These are phyloP conservation scores for Hypsizygus marmoreus DNA, from an alignment of 768 basidiomycete genomes.

Conservation along the genomic window DNA sequence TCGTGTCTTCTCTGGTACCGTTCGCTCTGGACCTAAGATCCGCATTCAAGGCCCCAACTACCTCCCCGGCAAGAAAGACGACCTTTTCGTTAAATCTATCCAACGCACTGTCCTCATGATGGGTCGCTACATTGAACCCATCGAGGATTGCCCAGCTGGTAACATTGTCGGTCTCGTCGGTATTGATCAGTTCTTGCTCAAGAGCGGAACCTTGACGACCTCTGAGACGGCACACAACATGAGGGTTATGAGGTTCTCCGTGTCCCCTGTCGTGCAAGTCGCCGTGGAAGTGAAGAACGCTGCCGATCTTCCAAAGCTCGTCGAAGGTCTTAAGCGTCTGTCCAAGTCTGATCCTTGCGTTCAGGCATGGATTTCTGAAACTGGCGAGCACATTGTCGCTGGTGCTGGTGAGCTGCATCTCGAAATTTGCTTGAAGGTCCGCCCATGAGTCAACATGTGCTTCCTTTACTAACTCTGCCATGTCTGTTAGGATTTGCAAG, in stretches of 20 bases:
- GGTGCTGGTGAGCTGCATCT: constrained; percentile 99
- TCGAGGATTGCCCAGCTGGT: constrained; percentile 98
- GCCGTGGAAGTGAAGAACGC: constrained; percentile 99
- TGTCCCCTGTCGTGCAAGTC: constrained; percentile 98
- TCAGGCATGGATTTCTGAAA: constrained; percentile 89
- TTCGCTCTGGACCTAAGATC: constrained; percentile 95
- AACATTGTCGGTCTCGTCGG: constrained; percentile 99
- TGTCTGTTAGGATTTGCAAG: constrained; percentile 85
- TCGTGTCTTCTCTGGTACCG: constrained; percentile 99
- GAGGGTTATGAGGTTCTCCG: constrained; percentile 99
- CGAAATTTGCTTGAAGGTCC: constrained; percentile 98
- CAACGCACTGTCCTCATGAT: constrained; percentile 99
- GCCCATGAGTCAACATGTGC: constrained; percentile 1
- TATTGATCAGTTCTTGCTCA: constrained; percentile 99
- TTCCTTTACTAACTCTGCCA: neutral
- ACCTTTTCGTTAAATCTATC: constrained; percentile 95
- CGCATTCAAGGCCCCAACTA: constrained; percentile 99
- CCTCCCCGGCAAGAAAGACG: constrained; percentile 97
- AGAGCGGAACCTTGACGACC: constrained; percentile 96
- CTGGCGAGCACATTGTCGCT: constrained; percentile 98
- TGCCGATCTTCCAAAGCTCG: constrained; percentile 97
- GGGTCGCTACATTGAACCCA: constrained; percentile 98
- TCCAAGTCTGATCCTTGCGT: constrained; percentile 99
- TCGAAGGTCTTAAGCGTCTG: constrained; percentile 99
- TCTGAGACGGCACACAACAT: constrained; percentile 99